Conservation (phyloP, 768 basidiomycete species). For the Xerocomus brunneocitrinus region DNA sequence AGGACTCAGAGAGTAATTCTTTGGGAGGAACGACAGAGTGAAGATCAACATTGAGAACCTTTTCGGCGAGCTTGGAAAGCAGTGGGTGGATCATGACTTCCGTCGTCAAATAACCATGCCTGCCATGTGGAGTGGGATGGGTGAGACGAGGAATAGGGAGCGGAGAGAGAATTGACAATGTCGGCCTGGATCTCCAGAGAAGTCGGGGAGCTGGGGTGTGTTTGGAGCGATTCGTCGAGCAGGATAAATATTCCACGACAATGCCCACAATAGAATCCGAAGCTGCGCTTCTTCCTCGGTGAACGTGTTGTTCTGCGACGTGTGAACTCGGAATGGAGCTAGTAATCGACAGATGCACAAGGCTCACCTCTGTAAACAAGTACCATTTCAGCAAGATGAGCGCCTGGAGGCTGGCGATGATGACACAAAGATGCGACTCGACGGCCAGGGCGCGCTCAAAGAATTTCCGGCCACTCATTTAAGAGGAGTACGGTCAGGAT, state of each 20-base stretch:
- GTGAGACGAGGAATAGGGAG: slow-evolving; percentile 83
- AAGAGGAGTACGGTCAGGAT: slow-evolving; percentile 74
- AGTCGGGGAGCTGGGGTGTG: slow-evolving; percentile 56
- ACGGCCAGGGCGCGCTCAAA: slow-evolving; percentile 73
- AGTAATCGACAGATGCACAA: neutral
- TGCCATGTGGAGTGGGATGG: slow-evolving; percentile 83
- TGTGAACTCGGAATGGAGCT: slow-evolving; percentile 6
- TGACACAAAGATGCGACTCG: slow-evolving; percentile 80
- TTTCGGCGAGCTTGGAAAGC: slow-evolving; percentile 76
- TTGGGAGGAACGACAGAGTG: slow-evolving; percentile 42
- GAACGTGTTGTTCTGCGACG: slow-evolving; percentile 53
- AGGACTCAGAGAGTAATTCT: slow-evolving; percentile 38
- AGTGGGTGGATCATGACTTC: slow-evolving; percentile 76
- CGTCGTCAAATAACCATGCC: slow-evolving; percentile 80
- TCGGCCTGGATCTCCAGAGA: slow-evolving; percentile 87
- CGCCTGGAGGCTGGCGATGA: slow-evolving; percentile 77
- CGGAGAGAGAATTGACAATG: slow-evolving; percentile 82
- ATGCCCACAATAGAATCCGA: slow-evolving; percentile 83
- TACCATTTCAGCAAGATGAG: slow-evolving; percentile 86
- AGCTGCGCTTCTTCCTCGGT: slow-evolving; percentile 73
- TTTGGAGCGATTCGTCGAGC: slow-evolving; percentile 78
- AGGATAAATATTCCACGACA: slow-evolving; percentile 87
- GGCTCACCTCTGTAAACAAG: slow-evolving; percentile 75
- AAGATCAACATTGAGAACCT: slow-evolving; percentile 72
- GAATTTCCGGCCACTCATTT: slow-evolving; percentile 72